Evolutionary conservation across 306 rosid genomes (phyloP).

Genomic region (Ceratonia siliqua): DNA sequence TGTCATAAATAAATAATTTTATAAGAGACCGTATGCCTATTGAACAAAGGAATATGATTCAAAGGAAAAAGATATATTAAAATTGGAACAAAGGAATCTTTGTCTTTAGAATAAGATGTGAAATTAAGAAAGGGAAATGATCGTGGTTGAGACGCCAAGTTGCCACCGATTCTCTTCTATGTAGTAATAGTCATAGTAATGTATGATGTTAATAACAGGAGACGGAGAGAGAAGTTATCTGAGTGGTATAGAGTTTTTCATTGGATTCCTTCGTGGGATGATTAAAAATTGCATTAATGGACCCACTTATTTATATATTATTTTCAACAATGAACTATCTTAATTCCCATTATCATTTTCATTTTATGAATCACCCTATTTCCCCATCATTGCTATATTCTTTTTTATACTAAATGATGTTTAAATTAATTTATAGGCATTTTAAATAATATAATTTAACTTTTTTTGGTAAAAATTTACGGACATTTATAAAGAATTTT

Average conservation of each 20-base stretch:
- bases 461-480: too few relatives aligned
- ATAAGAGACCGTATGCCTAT: not conserved
- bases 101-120: conserved; percentile 49
- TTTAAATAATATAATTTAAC: too few relatives aligned
- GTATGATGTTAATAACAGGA: not conserved
- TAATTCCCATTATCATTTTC: conserved; percentile 8
- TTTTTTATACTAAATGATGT: too few relatives aligned
- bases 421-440: too few relatives aligned
- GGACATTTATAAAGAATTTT: too few relatives aligned
- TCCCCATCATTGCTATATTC: not conserved
- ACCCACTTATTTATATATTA: conserved; percentile 33
- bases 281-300: conserved; percentile 21
- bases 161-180: conserved; percentile 44
- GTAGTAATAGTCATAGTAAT: not conserved
- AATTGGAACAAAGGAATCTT: conserved; percentile 53
- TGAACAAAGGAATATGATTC: conserved; percentile 33
- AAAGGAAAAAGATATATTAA: conserved; percentile 26
- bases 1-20: not conserved
- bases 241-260: not conserved
- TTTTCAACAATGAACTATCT: conserved; percentile 19
- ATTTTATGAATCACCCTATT: not conserved
- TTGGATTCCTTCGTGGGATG: conserved; percentile 50
- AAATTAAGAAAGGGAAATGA: conserved; percentile 31
- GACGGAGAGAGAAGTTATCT: not conserved
- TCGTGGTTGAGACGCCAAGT: conserved; percentile 69